Evolutionary conservation across 306 rosid genomes (phyloP).

Genomic region (Prunus fruticosa): DNA sequence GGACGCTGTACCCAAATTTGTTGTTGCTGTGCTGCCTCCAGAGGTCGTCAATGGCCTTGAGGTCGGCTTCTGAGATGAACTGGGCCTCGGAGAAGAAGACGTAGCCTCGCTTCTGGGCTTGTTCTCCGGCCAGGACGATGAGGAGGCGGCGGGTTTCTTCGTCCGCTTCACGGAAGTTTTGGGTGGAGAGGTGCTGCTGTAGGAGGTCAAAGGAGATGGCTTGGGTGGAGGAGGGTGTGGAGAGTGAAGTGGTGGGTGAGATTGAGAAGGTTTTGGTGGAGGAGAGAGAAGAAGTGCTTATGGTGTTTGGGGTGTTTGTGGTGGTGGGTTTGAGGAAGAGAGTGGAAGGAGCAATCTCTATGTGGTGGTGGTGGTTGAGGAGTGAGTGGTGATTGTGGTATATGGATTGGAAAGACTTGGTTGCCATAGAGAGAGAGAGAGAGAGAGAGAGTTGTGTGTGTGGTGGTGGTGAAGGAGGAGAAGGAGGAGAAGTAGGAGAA

Average conservation of each 20-base stretch:
- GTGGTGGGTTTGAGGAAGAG: slow-evolving; percentile 13
- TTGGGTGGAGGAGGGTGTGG: slow-evolving; percentile 38
- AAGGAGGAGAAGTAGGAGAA: background rate
- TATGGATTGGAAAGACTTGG: slow-evolving; percentile 60
- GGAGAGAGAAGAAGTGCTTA: slow-evolving; percentile 28
- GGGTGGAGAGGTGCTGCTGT: slow-evolving; percentile 40
- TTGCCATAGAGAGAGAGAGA: slow-evolving; percentile 48
- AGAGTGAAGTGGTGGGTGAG: slow-evolving; percentile 16
- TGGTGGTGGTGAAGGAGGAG: background rate
- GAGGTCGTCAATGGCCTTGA: slow-evolving; percentile 65
- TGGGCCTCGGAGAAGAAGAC: slow-evolving; percentile 89
- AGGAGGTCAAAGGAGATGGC: slow-evolving; percentile 57
- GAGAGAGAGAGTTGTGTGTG: background rate
- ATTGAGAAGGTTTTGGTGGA: slow-evolving; percentile 34
- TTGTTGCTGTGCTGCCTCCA: slow-evolving; percentile 70
- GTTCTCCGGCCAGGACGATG: slow-evolving; percentile 75
- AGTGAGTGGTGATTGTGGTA: slow-evolving; percentile 41
- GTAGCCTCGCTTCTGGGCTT: slow-evolving; percentile 68
- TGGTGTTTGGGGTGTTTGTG: background rate
- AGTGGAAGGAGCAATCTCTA: slow-evolving; percentile 6
- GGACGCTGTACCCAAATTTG: slow-evolving; percentile 83
- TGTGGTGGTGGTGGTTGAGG: slow-evolving; percentile 32
- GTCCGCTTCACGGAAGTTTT: slow-evolving; percentile 63
- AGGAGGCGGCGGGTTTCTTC: slow-evolving; percentile 88
- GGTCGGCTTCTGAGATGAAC: slow-evolving; percentile 59